Evolutionary conservation across 495 filamentous ascomycete genomes (phyloP).

Genomic region (Daldinia childiae): DNA sequence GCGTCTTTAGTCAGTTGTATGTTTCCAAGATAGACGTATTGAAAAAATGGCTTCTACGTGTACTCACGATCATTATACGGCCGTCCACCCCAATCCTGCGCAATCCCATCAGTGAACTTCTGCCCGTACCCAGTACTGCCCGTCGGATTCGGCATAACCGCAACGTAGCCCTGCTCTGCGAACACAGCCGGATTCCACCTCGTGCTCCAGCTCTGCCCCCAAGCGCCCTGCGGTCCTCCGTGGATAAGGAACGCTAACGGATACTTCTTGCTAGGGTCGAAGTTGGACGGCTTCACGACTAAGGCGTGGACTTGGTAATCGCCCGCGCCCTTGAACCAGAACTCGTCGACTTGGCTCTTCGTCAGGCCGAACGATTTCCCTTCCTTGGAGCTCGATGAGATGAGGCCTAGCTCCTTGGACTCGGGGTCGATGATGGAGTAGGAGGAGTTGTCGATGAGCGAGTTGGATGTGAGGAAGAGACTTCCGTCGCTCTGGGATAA

Average conservation of each 20-base stretch:
- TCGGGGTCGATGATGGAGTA: constrained; percentile 69
- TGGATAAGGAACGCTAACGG: constrained; percentile 87
- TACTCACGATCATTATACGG: constrained; percentile 73
- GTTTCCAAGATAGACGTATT: not conserved
- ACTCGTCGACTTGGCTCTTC: constrained; percentile 68
- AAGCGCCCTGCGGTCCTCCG: constrained; percentile 87
- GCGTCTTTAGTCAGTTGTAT: not conserved
- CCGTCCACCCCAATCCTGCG: constrained; percentile 77
- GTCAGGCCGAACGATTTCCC: constrained; percentile 76
- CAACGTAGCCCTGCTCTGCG: constrained; percentile 91
- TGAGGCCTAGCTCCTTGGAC: constrained; percentile 50
- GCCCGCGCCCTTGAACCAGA: constrained; percentile 68
- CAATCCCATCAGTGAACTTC: constrained; percentile 78
- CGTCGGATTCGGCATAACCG: constrained; percentile 87
- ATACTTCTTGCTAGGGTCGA: constrained; percentile 77
- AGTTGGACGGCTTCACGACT: constrained; percentile 82
- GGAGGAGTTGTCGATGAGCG: constrained; percentile 72
- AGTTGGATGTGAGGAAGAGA: constrained; percentile 72
- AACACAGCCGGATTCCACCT: constrained; percentile 93
- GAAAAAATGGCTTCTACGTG: not conserved
- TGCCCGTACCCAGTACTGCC: constrained; percentile 89
- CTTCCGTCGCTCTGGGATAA: constrained; percentile 58
- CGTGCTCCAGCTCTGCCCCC: constrained; percentile 85
- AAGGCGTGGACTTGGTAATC: constrained; percentile 76
- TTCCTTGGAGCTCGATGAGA: constrained; percentile 74